A percentile compares a stretch with the other conserved stretches of the same genome.
phyloP scores from a whole-genome alignment of 495 filamentous ascomycete genomes.

The Cladorrhinum samala region DNA sequence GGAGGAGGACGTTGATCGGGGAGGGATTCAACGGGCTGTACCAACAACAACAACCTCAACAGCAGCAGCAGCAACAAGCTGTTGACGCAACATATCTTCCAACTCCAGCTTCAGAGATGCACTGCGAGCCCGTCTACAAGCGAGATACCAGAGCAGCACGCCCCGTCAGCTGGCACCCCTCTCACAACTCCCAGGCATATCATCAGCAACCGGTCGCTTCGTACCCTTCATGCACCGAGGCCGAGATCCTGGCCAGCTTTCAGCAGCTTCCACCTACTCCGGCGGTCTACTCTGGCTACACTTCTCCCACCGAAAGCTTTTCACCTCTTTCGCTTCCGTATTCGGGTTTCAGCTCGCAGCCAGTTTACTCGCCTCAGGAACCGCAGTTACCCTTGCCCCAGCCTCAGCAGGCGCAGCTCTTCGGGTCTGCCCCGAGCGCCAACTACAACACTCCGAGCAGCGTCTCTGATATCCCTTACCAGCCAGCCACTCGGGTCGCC shows the following conservation, averaged over 20 bases:
- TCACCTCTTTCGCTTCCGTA: conserved; percentile 39
- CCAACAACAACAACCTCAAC: conserved; percentile 17
- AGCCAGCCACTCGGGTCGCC: conserved; percentile 11
- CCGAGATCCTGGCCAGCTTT: conserved; percentile 31
- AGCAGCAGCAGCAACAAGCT: conserved; percentile 2
- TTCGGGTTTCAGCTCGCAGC: conserved; percentile 16
- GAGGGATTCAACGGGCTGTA: conserved; percentile 36
- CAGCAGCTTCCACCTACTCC: conserved; percentile 39
- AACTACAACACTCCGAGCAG: conserved; percentile 2
- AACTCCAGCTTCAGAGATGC: conserved; percentile 21
- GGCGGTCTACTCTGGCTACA: conserved; percentile 38
- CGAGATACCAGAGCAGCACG: conserved; percentile 34
- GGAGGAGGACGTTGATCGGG: conserved; percentile 51
- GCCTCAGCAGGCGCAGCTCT: conserved; percentile 4
- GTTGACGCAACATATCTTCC: conserved; percentile 32
- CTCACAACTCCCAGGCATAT: conserved; percentile 31
- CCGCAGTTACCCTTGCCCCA: conserved; percentile 8
- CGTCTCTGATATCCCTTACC: conserved; percentile 14
- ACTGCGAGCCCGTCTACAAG: conserved; percentile 28
- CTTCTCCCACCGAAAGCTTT: conserved; percentile 37
- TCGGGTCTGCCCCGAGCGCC: not conserved
- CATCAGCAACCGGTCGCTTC: conserved; percentile 25
- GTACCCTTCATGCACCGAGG: conserved; percentile 27
- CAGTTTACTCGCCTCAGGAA: conserved; percentile 14
- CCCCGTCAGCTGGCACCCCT: conserved; percentile 69